Percentiles rank a stretch among this genome's conserved stretches.
phyloP scores from a whole-genome alignment of 2,329 filamentous ascomycete genomes.

The Leptographium radiaticola region DNA sequence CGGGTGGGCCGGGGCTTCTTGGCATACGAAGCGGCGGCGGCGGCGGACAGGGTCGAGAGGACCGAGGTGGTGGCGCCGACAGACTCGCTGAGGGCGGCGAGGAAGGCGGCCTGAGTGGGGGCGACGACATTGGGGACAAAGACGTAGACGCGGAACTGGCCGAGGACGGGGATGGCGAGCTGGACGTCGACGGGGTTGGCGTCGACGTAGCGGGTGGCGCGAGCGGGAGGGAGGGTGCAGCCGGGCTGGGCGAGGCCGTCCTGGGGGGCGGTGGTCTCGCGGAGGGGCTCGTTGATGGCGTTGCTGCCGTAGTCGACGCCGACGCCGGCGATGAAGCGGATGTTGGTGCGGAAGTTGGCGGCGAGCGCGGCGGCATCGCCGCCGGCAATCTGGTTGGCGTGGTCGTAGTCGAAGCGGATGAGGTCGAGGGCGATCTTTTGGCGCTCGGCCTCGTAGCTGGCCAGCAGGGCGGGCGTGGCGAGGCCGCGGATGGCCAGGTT shows the following conservation, averaged over 20 bases:
- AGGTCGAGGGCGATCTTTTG: conserved; percentile 47
- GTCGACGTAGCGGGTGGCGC: conserved; percentile 61
- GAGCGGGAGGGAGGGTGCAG: conserved; percentile 49
- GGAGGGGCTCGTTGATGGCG: conserved; percentile 33
- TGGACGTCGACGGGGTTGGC: conserved; percentile 66
- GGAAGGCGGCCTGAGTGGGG: conserved; percentile 33
- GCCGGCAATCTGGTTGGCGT: conserved; percentile 30
- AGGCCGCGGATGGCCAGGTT: conserved; percentile 41
- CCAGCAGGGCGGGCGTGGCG: conserved; percentile 37
- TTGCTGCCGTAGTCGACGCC: conserved; percentile 45
- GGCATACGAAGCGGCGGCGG: conserved; percentile 47
- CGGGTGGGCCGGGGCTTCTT: conserved; percentile 41
- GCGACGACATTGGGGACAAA: conserved; percentile 48
- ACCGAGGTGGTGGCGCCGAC: conserved; percentile 38
- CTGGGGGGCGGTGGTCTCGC: conserved; percentile 23
- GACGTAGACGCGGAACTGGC: conserved; percentile 67
- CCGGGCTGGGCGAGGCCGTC: conserved; percentile 30
- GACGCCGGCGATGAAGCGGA: conserved; percentile 54
- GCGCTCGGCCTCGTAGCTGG: conserved; percentile 50
- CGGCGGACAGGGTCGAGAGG: conserved; percentile 43
- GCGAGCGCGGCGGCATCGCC: conserved; percentile 46
- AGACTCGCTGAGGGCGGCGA: conserved; percentile 43
- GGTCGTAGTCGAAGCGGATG: conserved; percentile 40
- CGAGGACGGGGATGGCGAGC: conserved; percentile 62
- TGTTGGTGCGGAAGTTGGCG: conserved; percentile 50